Percentiles rank a stretch among this genome's conserved stretches.
phyloP scores from a whole-genome alignment of 345 rosid species.

The Aethionema arabicum region DNA sequence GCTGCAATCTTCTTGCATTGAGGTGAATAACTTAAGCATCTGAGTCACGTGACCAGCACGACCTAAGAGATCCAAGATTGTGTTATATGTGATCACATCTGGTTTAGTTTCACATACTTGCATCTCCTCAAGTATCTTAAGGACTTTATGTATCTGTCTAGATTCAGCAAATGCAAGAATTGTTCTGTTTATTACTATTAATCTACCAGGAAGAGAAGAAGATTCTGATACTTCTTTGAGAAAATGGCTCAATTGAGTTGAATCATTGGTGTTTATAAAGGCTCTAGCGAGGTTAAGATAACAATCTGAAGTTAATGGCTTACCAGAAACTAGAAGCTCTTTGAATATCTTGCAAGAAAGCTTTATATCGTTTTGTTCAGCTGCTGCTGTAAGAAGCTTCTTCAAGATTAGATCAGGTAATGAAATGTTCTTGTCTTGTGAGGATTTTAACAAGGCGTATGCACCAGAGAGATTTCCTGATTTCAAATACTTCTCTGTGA shows the following conservation, averaged over 20 bases:
- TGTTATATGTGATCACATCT: conserved; percentile 71
- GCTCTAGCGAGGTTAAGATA: conserved; percentile 61
- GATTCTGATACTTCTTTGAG: conserved; percentile 50
- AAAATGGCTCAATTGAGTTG: conserved; percentile 42
- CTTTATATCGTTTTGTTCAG: conserved; percentile 25
- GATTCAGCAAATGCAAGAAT: conserved; percentile 65
- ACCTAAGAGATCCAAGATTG: conserved; percentile 64
- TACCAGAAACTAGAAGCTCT: conserved; percentile 24
- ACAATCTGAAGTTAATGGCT: conserved; percentile 50
- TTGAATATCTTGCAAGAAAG: conserved; percentile 34
- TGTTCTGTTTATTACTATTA: conserved; percentile 52
- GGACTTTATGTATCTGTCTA: conserved; percentile 64
- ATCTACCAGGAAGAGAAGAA: conserved; percentile 41
- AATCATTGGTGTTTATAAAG: conserved; percentile 45
- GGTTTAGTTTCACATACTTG: conserved; percentile 51
- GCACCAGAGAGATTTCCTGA: conserved; percentile 52
- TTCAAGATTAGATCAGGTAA: conserved; percentile 36
- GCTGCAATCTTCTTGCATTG: conserved; percentile 60
- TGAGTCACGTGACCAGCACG: conserved; percentile 55
- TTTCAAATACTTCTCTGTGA: conserved; percentile 44
- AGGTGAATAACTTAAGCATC: conserved; percentile 52
- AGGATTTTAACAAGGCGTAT: conserved; percentile 42
- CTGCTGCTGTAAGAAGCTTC: conserved; percentile 42
- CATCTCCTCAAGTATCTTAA: conserved; percentile 52
- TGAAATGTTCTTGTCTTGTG: conserved; percentile 43